Conservation (phyloP, 805 yeast species). For the Ogataea paradorogensis region DNA sequence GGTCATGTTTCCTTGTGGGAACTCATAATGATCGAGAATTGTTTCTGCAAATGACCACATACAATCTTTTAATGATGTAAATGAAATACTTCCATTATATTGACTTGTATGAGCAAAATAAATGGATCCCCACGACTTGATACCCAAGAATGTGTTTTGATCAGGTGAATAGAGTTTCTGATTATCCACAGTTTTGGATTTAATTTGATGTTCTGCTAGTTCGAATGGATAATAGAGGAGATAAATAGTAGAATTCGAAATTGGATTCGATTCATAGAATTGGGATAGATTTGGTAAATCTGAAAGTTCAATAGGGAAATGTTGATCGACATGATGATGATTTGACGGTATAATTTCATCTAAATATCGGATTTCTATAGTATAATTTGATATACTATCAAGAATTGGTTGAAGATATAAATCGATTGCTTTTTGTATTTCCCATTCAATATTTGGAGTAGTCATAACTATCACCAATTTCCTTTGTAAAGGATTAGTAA, state of each 20-base stretch:
- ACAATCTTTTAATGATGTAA: conserved; percentile 17
- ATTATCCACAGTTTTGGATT: conserved; percentile 16
- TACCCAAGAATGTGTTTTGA: conserved; percentile 21
- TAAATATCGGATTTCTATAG: conserved; percentile 7
- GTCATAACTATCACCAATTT: conserved; percentile 14
- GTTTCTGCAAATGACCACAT: conserved; percentile 26
- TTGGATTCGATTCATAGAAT: conserved; percentile 14
- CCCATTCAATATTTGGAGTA: conserved; percentile 17
- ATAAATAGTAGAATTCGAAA: conserved; percentile 8
- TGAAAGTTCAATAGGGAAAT: conserved; percentile 23
- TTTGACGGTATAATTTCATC: not conserved
- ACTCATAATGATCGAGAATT: conserved; percentile 15
- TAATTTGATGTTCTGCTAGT: conserved; percentile 20
- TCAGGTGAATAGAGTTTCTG: conserved; percentile 13
- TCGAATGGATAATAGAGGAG: conserved; percentile 28
- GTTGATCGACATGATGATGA: conserved; percentile 13
- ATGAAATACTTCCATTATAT: not conserved
- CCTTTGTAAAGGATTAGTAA: not conserved
- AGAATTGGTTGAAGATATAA: conserved; percentile 12
- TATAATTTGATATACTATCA: conserved; percentile 7
- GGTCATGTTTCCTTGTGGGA: conserved; percentile 26
- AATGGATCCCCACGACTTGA: conserved; percentile 27
- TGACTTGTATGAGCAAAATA: conserved; percentile 26
- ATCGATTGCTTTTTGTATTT: conserved; percentile 19
- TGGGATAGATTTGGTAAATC: conserved; percentile 23